phyloP scores from a whole-genome alignment of 2,329 filamentous ascomycete species.

The Penicillium sp. region DNA sequence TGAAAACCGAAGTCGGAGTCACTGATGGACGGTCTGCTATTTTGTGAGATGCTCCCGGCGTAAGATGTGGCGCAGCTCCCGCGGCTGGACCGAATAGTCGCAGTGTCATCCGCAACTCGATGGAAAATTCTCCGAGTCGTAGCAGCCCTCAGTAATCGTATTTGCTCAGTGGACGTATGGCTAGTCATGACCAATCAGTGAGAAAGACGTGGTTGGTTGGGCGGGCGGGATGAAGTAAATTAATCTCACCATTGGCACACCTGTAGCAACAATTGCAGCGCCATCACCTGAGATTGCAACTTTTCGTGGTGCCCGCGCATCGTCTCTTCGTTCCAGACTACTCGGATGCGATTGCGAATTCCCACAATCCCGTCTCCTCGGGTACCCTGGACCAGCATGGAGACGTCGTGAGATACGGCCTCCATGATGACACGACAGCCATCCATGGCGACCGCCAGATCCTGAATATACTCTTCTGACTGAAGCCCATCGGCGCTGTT shows the following conservation, averaged over 20 bases:
- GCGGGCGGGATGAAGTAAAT: background rate
- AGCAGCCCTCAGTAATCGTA: slow-evolving; percentile 36
- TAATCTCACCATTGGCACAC: slow-evolving; percentile 42
- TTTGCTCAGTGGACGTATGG: slow-evolving; percentile 40
- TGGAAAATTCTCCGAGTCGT: slow-evolving; percentile 40
- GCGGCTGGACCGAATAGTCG: slow-evolving; percentile 35
- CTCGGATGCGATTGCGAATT: slow-evolving; percentile 31
- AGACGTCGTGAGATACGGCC: slow-evolving; percentile 39
- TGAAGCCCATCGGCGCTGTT: slow-evolving; percentile 28
- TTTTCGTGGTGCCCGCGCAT: slow-evolving; percentile 42
- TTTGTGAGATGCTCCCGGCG: slow-evolving; percentile 29
- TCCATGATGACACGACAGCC: slow-evolving; percentile 43
- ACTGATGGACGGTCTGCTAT: slow-evolving; percentile 31
- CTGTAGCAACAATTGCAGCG: slow-evolving; percentile 44
- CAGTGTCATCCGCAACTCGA: slow-evolving; percentile 43
- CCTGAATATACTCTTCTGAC: slow-evolving; percentile 32
- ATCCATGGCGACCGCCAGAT: slow-evolving; percentile 39
- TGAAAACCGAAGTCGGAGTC: slow-evolving; percentile 41
- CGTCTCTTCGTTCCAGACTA: slow-evolving; percentile 43
- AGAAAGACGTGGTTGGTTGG: background rate
- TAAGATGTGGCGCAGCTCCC: slow-evolving; percentile 32
- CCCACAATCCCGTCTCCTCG: slow-evolving; percentile 21
- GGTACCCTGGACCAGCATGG: slow-evolving; percentile 31
- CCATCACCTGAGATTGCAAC: slow-evolving; percentile 41
- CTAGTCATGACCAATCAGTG: slow-evolving; percentile 20